Base-by-base conservation (phyloP, 2,329 filamentous ascomycete genomes). In the Penicillium vulpinum region DNA sequence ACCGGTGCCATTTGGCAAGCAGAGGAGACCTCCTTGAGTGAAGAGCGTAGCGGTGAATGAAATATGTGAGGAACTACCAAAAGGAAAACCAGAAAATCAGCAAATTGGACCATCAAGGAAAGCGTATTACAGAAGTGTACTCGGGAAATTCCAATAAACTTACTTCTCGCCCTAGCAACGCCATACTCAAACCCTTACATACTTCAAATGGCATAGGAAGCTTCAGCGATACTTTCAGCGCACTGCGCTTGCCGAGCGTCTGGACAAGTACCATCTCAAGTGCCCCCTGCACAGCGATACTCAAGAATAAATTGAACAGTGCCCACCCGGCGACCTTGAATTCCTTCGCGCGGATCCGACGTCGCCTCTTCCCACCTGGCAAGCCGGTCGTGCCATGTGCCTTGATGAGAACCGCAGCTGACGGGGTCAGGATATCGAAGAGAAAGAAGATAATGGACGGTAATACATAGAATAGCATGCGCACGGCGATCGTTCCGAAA, bases 361-460 rank as follows among this genome's bases (percentile, higher is more conserved):
- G 67, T 22, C 70, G 70, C 52, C 70, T 73, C 39, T 66, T 74
- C 22, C 72, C 70, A 11, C 69, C 67, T 5, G 84, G 81, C 6
- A 85, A 72, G 8, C 80, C 80, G 43, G 70, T 63, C 59, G 79
- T 71, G 13, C 83, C 89, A 59, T 87, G 85, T 48, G 85, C 80
- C 70, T 96, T 96, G 72, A 93, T 76, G 21, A 80, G 80, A 22
- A 85, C 82, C 7, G 88, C 82, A 3, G 92, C 77, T 54, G 85
- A 88, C 0, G 92, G 91, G 0, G 92, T 66, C 1, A 85, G 71
- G 3, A 83, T 79, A 70, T 96, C 92, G 69, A 96, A 88, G 3
- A 86, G 67, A 2, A 94, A 84, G 66, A 91, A 91, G 13, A 88
- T 58, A 0, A 90, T 71, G 0, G 90, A 90, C 0, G 92, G 92